Evolutionary conservation across 2,329 filamentous ascomycete species (phyloP).

Genomic region (Paecilomyces dactylethromorphus): DNA sequence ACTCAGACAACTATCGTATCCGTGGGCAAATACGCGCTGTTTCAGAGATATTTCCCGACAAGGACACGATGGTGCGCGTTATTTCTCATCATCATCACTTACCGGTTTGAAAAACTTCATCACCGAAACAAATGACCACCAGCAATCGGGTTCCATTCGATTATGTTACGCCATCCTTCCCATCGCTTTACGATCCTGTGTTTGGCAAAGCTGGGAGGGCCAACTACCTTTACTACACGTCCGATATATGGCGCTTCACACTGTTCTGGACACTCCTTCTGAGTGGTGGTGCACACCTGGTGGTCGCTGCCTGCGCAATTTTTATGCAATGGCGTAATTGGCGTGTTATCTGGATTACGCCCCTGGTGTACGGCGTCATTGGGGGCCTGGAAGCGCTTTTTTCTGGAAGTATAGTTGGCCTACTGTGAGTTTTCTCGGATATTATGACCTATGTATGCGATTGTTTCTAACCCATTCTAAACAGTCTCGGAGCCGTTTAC

Average conservation of each 20-base stretch:
- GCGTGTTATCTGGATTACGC: slow-evolving; percentile 60
- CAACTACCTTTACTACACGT: slow-evolving; percentile 63
- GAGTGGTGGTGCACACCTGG: slow-evolving; percentile 67
- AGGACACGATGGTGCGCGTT: not conserved
- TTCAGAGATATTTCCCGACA: not conserved
- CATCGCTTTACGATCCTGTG: slow-evolving; percentile 72
- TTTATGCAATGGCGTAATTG: slow-evolving; percentile 55
- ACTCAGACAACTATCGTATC: not conserved
- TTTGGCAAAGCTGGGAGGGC: slow-evolving; percentile 50
- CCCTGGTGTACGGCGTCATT: slow-evolving; percentile 62
- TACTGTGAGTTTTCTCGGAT: slow-evolving; percentile 56
- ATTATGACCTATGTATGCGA: not conserved
- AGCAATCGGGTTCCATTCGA: slow-evolving; percentile 44
- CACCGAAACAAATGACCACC: slow-evolving; percentile 1
- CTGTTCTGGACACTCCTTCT: slow-evolving; percentile 79
- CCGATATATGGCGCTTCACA: slow-evolving; percentile 82
- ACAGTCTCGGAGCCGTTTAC: slow-evolving; percentile 72
- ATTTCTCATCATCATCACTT: not conserved
- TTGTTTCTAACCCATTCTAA: not conserved
- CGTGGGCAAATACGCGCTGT: not conserved
- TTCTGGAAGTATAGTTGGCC: slow-evolving; percentile 72
- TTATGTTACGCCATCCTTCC: slow-evolving; percentile 68
- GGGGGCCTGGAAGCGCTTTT: slow-evolving; percentile 71
- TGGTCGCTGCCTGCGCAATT: slow-evolving; percentile 65
- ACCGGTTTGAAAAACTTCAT: not conserved